Evolutionary conservation across 2,329 filamentous ascomycete genomes (phyloP), one percentile per base, ranked within the genome.

Genomic region (Trichoderma brevicompactum): DNA sequence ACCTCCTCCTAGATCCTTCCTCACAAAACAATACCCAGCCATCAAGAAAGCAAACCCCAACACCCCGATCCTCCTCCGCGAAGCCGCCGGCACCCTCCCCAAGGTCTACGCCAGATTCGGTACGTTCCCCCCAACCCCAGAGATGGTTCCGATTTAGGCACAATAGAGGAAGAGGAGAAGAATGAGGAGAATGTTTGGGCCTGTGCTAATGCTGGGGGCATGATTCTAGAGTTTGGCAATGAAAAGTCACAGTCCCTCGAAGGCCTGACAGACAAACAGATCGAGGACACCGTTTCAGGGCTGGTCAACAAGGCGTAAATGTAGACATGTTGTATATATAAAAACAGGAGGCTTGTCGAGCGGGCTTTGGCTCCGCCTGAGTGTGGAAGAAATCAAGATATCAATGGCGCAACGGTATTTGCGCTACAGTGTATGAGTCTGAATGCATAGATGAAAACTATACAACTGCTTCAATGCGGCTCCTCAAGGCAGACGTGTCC

Each of bases 11-110:
- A 97, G 95, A 79, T 89, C 91, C 36, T 99, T 99, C 81, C 85
- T 99, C 71, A 90, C 89, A 70, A 88, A 92, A 77, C 89, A 93
- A 71, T 99, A 99, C 80, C 95, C 95, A 53, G 95, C 92, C 67
- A 98, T 99, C 94, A 99, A 99, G 88, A 96, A 96, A 85, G 92
- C 94, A 85, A 99, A 99, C 83, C 95, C 95, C 65, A 83, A 91
- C 79, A 94, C 87, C 55, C 95, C 95, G 63, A 98, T 99, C 80
- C 84, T 99, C 83, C 89, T 99, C 75, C 92, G 95, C 76, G 95
- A 98, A 83, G 95, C 94, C 61, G 82, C 87, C 72, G 92, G 92
- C 74, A 92, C 92, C 63, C 82, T 91, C 77, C 94, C 95, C 69
- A 90, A 88, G 79, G 87, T 99, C 69, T 98, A 90, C 79, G 94